Base-by-base conservation (phyloP, 306 rosid genomes). In the Corylus heterophylla region DNA sequence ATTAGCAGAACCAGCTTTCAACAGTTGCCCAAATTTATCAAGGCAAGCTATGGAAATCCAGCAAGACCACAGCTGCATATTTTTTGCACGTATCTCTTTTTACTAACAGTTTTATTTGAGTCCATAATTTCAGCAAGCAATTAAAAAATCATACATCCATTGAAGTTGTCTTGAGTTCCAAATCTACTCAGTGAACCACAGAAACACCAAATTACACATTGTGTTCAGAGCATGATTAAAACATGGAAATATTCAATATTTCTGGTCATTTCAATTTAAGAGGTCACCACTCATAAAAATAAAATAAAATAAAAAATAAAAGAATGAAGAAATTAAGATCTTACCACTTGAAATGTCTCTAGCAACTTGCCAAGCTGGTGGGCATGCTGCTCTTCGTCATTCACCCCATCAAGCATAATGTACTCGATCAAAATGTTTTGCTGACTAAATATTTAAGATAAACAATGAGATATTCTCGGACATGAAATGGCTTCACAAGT, bases 401-500 rank as follows among this genome's bases (percentile, higher is more conserved):
- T 95, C 83, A 92, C 93, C 84, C 88, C 97, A 77, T 92, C 97
- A 71, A 95, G 98, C 98, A 95, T 95, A 81, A 93, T 95, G 90
- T 95, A 95, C 87, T 95, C 98, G 0, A 95, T 93, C n/a, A 95
- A 85, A 82, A 95, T 92, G 76, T 91, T 95, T 82, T 93, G 97
- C 88, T 84, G 85, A 86, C 98, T 92, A 84, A 51, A 81, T 76
- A 73, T 55, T 37, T 39, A 54, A 59, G 29, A n/a, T 25, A 4
- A 22, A 74, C 13, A 67, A 69, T 52, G 76, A 78, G 81, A 79
- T n/a, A 69, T 16, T 13, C 7, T 55, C 44, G 44, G 66, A 76
- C 31, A 42, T 70, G 58, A 42, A 52, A 79, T 69, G 52, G 85
- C 52, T 39, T 20, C 8, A 51, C 35, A 61, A 67, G 25, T 12